Evolutionary conservation across 106 monocot species (phyloP).

Genomic region (Allium fistulosum): DNA sequence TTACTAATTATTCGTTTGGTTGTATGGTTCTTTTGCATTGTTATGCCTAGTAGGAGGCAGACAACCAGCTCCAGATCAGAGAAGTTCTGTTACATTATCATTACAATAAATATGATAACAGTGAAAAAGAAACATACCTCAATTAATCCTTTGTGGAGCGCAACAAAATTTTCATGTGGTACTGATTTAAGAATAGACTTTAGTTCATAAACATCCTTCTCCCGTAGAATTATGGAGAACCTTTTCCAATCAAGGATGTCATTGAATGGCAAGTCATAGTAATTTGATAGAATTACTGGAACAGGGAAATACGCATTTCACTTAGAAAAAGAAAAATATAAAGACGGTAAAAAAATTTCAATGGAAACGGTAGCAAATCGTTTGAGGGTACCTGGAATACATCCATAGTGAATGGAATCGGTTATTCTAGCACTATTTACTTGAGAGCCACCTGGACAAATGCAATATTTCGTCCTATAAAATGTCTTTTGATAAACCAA

Average conservation of each 20-base stretch:
- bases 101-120: background rate
- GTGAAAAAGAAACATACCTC: constrained; percentile 37
- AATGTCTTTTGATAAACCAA: constrained; percentile 87
- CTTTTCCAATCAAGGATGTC: constrained; percentile 84
- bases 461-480: constrained; percentile 87
- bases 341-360: background rate
- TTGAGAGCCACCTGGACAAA: constrained; percentile 98
- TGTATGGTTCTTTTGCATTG: no score
- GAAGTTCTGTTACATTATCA: no score
- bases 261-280: constrained; percentile 91
- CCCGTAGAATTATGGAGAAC: constrained; percentile 74
- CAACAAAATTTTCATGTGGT: constrained; percentile 51
- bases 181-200: constrained; percentile 75
- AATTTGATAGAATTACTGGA: constrained; percentile 90
- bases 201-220: constrained; percentile 83
- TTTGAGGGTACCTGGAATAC: constrained; percentile 62
- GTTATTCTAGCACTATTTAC: constrained; percentile 94
- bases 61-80: no score
- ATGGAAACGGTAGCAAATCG: background rate
- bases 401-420: constrained; percentile 96
- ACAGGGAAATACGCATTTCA: constrained; percentile 1
- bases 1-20: no score
- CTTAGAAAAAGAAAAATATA: background rate
- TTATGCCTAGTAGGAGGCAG: no score
- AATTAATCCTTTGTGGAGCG: constrained; percentile 59